Evolutionary conservation across 345 rosid species (phyloP), one percentile per base, ranked within the genome.

Genomic region (Garcia nutans): DNA sequence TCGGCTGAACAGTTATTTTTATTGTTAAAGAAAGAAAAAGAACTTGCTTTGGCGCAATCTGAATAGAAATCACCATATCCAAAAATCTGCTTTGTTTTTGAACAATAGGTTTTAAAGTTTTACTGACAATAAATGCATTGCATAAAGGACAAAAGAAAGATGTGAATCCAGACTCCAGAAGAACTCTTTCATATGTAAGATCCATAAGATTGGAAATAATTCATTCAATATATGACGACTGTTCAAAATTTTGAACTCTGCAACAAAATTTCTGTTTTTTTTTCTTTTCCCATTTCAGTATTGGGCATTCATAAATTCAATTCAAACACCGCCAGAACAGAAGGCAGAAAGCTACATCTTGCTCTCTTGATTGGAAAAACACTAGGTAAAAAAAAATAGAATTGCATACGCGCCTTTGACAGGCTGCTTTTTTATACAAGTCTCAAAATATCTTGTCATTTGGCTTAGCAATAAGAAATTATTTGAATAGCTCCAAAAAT

Each of bases 171-270:
- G 57, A 6, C 57, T 54, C 17, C 20, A 54, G 5, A 1, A 3
- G 3, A 10, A 26, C 37, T 19, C 2, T 33, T 15, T 17, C 12
- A 19, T 19, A 33, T 31, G 23, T 8, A 17, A 64, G 12, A 33
- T 15, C 10, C 8, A 10, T 24, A 45, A n/a, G n/a, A n/a, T 45
- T 26, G 20, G 5, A 69, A 69, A 69, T 42, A 64, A 64, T 31
- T 6, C 20, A 31, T 15, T 33, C 16, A 31, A n/a, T 31, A 12
- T 0, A 28, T 17, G 26, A 1, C 54, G 11, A 19, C 44, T 31
- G 9, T 33, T 50, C 49, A 31, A 54, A 70, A 70, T 70, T 67
- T 66, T 52, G 26, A 61, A 70, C 54, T 70, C 17, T 20, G 47
- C 72, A 70, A 55, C 62, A 70, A 1, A 8, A 54, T 15, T 20